These are phyloP conservation scores for Rubroboletus satanas DNA, from an alignment of 768 basidiomycete genomes.

Conservation along the genomic window DNA sequence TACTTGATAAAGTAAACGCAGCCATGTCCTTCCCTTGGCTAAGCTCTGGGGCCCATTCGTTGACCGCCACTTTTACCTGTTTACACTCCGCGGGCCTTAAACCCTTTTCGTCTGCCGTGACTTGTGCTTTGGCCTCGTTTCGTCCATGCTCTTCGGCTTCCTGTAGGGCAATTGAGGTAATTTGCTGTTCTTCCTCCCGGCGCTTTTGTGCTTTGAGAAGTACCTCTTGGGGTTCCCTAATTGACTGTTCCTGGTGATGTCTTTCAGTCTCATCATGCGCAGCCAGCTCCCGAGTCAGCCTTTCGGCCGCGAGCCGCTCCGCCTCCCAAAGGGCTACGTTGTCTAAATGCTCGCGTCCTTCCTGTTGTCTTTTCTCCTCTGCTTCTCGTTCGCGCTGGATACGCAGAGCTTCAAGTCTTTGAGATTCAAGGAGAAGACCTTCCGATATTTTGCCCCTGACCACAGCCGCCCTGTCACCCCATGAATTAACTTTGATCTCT, in stretches of 20 bases:
- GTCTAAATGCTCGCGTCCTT: conserved; percentile 27
- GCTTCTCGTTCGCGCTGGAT: conserved; percentile 25
- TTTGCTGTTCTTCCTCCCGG: neutral
- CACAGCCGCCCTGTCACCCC: conserved; percentile 38
- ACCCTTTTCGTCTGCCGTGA: neutral
- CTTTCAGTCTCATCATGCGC: conserved; percentile 27
- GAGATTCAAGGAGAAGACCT: conserved; percentile 39
- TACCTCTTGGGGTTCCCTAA: conserved; percentile 3
- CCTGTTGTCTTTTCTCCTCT: conserved; percentile 18
- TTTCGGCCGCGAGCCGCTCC: conserved; percentile 26
- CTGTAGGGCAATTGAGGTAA: neutral
- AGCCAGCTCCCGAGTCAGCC: conserved; percentile 13
- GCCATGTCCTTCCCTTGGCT: neutral
- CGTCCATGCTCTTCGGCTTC: conserved; percentile 1
- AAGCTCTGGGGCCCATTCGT: neutral
- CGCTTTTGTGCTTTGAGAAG: neutral
- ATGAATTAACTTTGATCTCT: conserved; percentile 45
- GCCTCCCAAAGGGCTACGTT: conserved; percentile 34
- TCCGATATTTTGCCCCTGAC: conserved; percentile 38
- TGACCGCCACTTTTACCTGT: neutral
- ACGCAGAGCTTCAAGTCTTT: conserved; percentile 40
- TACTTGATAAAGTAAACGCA: neutral
- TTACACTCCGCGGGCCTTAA: neutral
- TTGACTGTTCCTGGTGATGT: conserved; percentile 13
- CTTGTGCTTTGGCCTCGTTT: conserved; percentile 1